Base-by-base conservation (phyloP, 495 filamentous ascomycete genomes). In the Aspergillus indologenus region DNA sequence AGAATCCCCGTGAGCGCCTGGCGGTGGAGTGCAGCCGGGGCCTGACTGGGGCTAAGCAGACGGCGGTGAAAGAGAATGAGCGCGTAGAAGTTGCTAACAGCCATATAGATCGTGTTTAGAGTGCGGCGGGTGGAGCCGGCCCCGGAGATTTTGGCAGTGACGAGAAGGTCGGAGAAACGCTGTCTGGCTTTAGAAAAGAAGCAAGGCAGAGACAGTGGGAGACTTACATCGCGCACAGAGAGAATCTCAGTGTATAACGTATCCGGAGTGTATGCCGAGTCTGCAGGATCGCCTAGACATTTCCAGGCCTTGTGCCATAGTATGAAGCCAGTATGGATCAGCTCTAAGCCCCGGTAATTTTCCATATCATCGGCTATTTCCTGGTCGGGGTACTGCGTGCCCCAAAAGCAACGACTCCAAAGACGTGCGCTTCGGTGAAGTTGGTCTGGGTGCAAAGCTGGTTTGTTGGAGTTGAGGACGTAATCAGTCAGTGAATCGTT, bases 351-450 rank as follows among this genome's bases (percentile, higher is more conserved):
- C 24, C 73, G 66, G 50, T 76, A 74, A 56, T 83, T 81, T 54
- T 80, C 71, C 31, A 79, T 74, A 57, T 83, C 80, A 57, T 83
- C 80, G 11, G 73, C 61, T 17, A 74, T 67, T 60, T 83, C 71
- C 17, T 74, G 67, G 22, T 77, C 72, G 0, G 79, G 80, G 60
- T 83, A 83, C 7, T 69, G 64, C 23, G 68, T 61, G 9, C 72
- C 76, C 74, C 75, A 81, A 55, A 75, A 75, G 52, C 75, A 77
- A 18, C 75, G 66, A 4, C 71, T 72, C 75, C 75, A 77, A 21
- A 77, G 64, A 31, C 75, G 73, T 20, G 75, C 75, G 46, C 71
- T 71, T 15, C 65, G 70, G 53, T 77, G 63, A 5, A 77, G 63
- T 45, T 71, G 71, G 53, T 77, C 75, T 1, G 75, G 75, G 24